Base-by-base conservation (phyloP, 2,329 filamentous ascomycete genomes). In the Alternaria sp. region DNA sequence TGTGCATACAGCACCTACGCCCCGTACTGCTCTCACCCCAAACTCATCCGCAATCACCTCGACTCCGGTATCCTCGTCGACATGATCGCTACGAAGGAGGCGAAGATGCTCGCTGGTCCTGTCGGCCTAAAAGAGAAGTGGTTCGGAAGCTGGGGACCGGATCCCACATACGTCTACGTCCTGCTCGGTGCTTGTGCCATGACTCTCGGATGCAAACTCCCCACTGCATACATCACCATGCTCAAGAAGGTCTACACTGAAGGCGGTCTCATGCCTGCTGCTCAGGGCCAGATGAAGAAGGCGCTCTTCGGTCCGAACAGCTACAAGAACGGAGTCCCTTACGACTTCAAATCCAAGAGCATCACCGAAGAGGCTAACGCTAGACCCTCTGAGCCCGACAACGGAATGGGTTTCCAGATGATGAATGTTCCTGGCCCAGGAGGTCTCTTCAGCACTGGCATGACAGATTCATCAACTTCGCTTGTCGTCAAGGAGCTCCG, bases 171-270 rank as follows among this genome's bases (percentile, higher is more conserved):
- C 57, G 28, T 25, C 6, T 70, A 69, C 54, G 61, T 72, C 15
- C 45, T 74, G 1, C 67, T 72, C 28, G 66, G 64, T 23, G 67
- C 69, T 5, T 72, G 71, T 21, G 65, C 67, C 11, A 71, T 72
- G 66, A 66, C 61, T 1, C 69, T 67, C 17, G 69, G 66, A 25
- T 71, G 69, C 36, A 51, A 57, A 6, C 61, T 72, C 25, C 69
- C 66, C 0, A 46, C 57, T 3, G 4, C 59, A 0, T 69, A 51
- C 36, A 8, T 69, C 28, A 15, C 43, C 43, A 65, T 69, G 69
- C 62, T 74, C 43, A 68, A 65, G 60, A 64, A 62, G 21, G 62
- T 69, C 50, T 73, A 69, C 30, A 69, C 63, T 0, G 62, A 71
- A 58, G 64, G 65, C 9, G 61, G 65, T 0, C 45, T 68, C 32